Evolutionary conservation across 352 stramenopile species (phyloP).

Genomic region (Globisporangium iwayamae): DNA sequence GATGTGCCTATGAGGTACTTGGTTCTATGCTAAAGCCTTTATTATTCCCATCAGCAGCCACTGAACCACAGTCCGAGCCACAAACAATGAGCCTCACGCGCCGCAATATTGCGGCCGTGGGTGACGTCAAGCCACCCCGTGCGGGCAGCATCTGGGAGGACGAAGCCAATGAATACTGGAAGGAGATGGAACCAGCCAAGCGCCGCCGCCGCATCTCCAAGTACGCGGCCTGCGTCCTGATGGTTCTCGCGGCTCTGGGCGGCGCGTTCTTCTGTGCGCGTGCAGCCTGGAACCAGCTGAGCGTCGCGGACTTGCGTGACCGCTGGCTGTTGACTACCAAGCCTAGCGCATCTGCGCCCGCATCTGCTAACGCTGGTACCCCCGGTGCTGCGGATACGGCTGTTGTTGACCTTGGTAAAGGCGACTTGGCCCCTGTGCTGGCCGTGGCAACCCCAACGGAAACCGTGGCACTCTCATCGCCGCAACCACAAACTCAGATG

Average conservation of each 20-base stretch:
- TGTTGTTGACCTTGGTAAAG: background rate
- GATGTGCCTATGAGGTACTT: background rate
- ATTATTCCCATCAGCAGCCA: background rate
- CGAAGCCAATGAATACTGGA: constrained; percentile 66
- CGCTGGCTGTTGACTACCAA: background rate
- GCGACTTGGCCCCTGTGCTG: constrained; percentile 1
- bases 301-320: background rate
- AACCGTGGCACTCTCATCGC: background rate
- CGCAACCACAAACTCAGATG: background rate
- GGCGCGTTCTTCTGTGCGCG: constrained; percentile 19
- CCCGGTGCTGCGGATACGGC: background rate
- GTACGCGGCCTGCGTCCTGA: constrained; percentile 24
- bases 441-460: constrained; percentile 10
- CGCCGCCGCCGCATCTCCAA: constrained; percentile 29
- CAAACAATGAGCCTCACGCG: constrained; percentile 43
- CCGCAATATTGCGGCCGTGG: constrained; percentile 34
- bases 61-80: background rate
- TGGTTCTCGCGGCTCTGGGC: constrained; percentile 21
- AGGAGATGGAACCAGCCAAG: constrained; percentile 62
- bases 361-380: background rate
- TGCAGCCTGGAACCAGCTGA: background rate
- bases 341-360: background rate
- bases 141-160: constrained; percentile 64
- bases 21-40: too few relatives aligned
- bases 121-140: constrained; percentile 15